Conservation (phyloP, 106 monocot genomes). For the Dendrobium chrysotoxum region DNA sequence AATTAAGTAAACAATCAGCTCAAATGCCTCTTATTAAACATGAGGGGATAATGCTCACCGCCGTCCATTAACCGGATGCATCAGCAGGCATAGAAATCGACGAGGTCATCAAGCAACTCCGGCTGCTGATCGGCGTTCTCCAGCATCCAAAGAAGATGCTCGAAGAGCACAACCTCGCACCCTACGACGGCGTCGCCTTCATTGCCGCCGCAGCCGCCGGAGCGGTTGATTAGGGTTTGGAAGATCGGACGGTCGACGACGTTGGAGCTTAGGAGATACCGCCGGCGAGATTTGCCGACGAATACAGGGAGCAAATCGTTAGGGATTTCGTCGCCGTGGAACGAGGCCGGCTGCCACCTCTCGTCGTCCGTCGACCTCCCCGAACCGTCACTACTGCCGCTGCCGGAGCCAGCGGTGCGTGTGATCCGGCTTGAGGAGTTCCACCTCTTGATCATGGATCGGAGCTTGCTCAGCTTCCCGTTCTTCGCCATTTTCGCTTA, state of each 20-base stretch:
- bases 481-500: conserved; percentile 14
- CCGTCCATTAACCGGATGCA: neutral
- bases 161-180: conserved; percentile 66
- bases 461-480: conserved; percentile 55
- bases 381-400: neutral
- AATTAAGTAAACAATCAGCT: neutral
- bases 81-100: conserved; percentile 59
- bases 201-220: conserved; percentile 17
- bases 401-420: neutral
- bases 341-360: conserved; percentile 15
- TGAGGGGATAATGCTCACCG: neutral
- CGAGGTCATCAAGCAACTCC: conserved; percentile 52
- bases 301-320: conserved; percentile 36
- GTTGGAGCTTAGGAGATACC: conserved; percentile 37
- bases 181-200: conserved; percentile 26
- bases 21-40: neutral
- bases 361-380: conserved; percentile 1
- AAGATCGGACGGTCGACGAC: conserved; percentile 42
- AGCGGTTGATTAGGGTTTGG: conserved; percentile 35
- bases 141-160: conserved; percentile 72
- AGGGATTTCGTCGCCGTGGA: conserved; percentile 23
- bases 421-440: conserved; percentile 29
- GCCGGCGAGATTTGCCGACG: conserved; percentile 56
- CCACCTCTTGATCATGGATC: conserved; percentile 73
- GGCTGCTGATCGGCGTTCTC: conserved; percentile 53